These are phyloP conservation scores for Syzygium syzygioides DNA, from an alignment of 441 rosid species.

Conservation along the genomic window DNA sequence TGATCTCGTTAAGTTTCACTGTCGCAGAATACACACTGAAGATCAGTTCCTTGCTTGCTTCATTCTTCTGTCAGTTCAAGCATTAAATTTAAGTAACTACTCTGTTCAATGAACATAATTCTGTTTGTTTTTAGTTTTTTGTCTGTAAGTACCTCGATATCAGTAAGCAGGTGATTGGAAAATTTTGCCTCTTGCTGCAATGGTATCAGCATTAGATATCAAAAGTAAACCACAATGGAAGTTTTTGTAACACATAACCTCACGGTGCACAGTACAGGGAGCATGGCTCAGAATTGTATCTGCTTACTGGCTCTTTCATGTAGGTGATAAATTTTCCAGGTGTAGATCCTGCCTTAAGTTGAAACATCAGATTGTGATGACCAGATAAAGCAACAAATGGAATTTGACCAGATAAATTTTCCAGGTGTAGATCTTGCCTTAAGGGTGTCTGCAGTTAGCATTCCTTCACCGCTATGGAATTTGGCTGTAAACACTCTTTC, in stretches of 20 bases:
- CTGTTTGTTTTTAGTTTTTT: not conserved
- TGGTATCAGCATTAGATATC: not conserved
- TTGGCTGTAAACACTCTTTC: not conserved
- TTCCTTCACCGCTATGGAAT: not conserved
- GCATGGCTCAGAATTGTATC: not conserved
- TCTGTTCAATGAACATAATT: not conserved
- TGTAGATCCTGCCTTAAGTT: not conserved
- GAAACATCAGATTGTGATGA: not conserved
- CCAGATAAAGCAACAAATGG: not conserved
- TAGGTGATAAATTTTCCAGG: not conserved
- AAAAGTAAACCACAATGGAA: no score
- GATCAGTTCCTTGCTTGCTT: slow-evolving; percentile 20
- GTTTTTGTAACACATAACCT: no score
- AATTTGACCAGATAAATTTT: no score
- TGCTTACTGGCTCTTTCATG: not conserved
- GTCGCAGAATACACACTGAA: slow-evolving; percentile 39
- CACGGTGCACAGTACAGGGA: not conserved
- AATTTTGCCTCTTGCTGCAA: not conserved
- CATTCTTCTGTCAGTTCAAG: slow-evolving; percentile 21
- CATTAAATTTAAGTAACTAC: not conserved
- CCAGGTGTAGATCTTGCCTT: no score
- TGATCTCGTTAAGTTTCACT: slow-evolving; percentile 42
- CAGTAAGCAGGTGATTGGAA: not conserved
- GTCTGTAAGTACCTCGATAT: not conserved
- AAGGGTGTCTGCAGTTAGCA: not conserved